Evolutionary conservation across 768 basidiomycete genomes (phyloP).

Genomic region (Hericium erinaceus): DNA sequence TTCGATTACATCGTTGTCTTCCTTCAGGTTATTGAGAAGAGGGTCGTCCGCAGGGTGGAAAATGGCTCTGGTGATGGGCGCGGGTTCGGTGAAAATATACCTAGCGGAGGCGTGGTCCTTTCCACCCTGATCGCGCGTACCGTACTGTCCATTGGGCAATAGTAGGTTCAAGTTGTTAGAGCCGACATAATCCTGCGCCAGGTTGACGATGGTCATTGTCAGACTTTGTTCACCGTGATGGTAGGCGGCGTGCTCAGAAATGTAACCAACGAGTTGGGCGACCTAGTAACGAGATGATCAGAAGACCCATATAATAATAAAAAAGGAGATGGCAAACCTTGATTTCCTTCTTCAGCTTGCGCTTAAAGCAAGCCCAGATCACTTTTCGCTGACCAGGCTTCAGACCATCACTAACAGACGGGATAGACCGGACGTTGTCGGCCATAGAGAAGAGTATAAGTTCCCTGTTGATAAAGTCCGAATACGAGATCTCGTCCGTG

Average conservation of each 20-base stretch:
- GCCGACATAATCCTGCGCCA: slow-evolving; percentile 92
- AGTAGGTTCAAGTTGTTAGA: slow-evolving; percentile 92
- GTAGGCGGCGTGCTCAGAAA: slow-evolving; percentile 88
- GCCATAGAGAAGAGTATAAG: slow-evolving; percentile 99
- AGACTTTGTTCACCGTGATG: slow-evolving; percentile 93
- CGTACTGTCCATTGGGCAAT: slow-evolving; percentile 87
- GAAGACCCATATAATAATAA: too few relatives aligned
- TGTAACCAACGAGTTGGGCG: slow-evolving; percentile 91
- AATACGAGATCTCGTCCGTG: slow-evolving; percentile 73
- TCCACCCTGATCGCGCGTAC: slow-evolving; percentile 87
- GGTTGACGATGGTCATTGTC: slow-evolving; percentile 80
- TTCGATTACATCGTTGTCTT: slow-evolving; percentile 81
- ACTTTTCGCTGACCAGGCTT: slow-evolving; percentile 98
- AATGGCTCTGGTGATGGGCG: slow-evolving; percentile 61
- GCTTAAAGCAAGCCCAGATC: slow-evolving; percentile 92
- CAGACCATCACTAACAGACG: slow-evolving; percentile 85
- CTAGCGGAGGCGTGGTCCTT: slow-evolving; percentile 95
- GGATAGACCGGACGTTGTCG: slow-evolving; percentile 96
- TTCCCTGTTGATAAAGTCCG: slow-evolving; percentile 97
- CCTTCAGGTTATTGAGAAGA: slow-evolving; percentile 73
- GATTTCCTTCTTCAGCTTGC: slow-evolving; percentile 85
- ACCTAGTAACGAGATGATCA: slow-evolving; percentile 37
- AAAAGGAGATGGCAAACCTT: slow-evolving; percentile 41
- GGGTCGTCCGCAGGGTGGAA: slow-evolving; percentile 83
- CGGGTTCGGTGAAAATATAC: slow-evolving; percentile 87